phyloP scores from a whole-genome alignment of 2,329 filamentous ascomycete genomes.

The Trichoderma sp. region DNA sequence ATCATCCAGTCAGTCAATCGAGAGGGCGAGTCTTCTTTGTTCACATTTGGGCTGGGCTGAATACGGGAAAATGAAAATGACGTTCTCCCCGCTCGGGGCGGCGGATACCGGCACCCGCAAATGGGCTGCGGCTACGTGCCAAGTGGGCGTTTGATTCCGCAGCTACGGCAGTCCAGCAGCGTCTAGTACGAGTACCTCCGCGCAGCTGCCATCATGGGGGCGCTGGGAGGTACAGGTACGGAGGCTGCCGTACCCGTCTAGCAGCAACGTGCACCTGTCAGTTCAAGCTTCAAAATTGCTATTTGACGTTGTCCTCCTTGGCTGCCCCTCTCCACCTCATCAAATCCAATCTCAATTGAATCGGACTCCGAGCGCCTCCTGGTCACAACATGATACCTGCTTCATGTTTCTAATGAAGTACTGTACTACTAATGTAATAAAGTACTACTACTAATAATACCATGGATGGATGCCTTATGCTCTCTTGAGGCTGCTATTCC shows the following conservation, averaged over 20 bases:
- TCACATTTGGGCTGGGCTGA: not conserved
- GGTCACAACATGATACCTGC: not conserved
- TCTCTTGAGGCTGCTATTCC: not conserved
- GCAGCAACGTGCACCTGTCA: not conserved
- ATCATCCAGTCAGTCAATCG: not conserved
- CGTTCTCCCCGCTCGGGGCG: constrained; percentile 16
- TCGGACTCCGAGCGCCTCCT: not conserved
- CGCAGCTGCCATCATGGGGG: not conserved
- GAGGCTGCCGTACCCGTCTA: not conserved
- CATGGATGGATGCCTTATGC: not conserved
- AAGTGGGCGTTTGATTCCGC: constrained; percentile 9
- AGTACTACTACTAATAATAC: not conserved
- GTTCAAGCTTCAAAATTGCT: not conserved
- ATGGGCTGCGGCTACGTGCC: constrained; percentile 4
- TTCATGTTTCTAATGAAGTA: not conserved
- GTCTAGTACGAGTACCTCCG: not conserved
- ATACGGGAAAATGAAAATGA: constrained; percentile 13
- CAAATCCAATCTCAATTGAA: not conserved
- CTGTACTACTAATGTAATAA: not conserved
- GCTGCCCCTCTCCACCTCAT: not conserved
- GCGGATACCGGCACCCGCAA: constrained; percentile 17
- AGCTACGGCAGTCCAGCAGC: not conserved
- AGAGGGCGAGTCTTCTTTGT: not conserved
- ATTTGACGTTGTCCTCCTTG: not conserved
- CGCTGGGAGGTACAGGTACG: not conserved